Conservation (phyloP, 1,139 yeast genomes). For the Blastobotrys illinoisensis region DNA sequence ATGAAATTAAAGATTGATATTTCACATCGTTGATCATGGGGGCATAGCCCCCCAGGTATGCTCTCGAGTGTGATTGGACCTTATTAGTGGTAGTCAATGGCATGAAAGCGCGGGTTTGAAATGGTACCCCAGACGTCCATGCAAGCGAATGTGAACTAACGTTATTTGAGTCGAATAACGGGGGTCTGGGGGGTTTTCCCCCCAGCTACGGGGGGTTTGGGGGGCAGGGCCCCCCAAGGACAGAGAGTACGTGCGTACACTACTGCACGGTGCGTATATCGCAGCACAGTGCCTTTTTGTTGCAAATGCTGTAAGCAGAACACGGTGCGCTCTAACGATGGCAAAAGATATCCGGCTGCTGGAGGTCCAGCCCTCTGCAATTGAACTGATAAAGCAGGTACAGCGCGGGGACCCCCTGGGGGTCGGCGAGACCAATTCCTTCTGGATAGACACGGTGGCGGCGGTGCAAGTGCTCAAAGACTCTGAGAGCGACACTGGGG, state of each 20-base stretch:
- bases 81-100: too few species aligned
- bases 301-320: neutral
- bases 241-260: neutral
- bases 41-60: too few species aligned
- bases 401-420: neutral
- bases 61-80: too few species aligned
- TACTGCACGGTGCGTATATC: neutral
- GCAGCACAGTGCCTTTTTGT: neutral
- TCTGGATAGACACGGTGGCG: neutral
- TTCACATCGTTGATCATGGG: too few species aligned
- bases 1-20: too few species aligned
- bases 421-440: neutral
- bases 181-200: neutral
- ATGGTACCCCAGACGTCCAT: too few species aligned
- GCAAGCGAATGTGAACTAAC: too few species aligned
- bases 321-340: conserved; percentile 3
- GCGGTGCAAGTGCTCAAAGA: conserved; percentile 9
- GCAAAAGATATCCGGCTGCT: conserved; percentile 24
- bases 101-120: too few species aligned
- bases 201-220: too few species aligned
- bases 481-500: neutral
- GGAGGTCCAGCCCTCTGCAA: conserved; percentile 41
- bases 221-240: too few species aligned
- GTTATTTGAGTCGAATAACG: neutral
- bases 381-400: conserved; percentile 40